Evolutionary conservation across 805 yeast species (phyloP).

Genomic region (Candida manassasensis): DNA sequence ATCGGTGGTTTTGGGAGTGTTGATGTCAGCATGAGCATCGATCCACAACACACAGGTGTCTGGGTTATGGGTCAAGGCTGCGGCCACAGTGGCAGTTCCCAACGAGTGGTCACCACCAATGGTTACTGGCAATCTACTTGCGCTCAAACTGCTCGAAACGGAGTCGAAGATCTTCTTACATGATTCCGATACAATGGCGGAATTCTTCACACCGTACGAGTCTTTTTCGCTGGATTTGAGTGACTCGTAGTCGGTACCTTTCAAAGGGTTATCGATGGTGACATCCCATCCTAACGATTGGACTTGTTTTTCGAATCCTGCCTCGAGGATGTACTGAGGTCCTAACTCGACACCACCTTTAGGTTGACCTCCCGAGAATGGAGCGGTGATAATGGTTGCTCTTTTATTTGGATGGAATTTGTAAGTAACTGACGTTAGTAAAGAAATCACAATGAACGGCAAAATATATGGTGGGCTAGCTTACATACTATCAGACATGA

Average conservation of each 20-base stretch:
- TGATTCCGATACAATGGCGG: conserved; percentile 72
- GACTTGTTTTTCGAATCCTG: conserved; percentile 64
- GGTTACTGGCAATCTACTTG: conserved; percentile 64
- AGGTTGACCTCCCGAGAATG: conserved; percentile 95
- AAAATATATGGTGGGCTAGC: too few relatives aligned
- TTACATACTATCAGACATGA: conserved; percentile 7
- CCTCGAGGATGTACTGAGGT: conserved; percentile 72
- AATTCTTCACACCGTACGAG: conserved; percentile 59
- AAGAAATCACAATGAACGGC: background rate
- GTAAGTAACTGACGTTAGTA: conserved; percentile 31
- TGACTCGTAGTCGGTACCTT: conserved; percentile 40
- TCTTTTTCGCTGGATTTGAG: conserved; percentile 42
- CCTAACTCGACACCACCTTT: conserved; percentile 92
- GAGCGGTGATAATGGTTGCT: conserved; percentile 77
- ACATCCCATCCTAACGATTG: conserved; percentile 70
- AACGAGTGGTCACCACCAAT: conserved; percentile 97
- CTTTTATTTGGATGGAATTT: conserved; percentile 51
- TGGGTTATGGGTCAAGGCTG: conserved; percentile 72
- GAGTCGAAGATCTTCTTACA: conserved; percentile 59
- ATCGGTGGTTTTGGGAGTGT: conserved; percentile 76
- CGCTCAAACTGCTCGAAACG: conserved; percentile 46
- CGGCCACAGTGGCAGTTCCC: conserved; percentile 89
- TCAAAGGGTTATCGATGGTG: conserved; percentile 49
- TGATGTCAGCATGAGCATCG: conserved; percentile 97
- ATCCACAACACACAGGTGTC: conserved; percentile 92